Percentiles rank a stretch among this genome's conserved stretches.
Conservation (phyloP, 169 alveolate genomes). For the Plasmodium fragile region DNA sequence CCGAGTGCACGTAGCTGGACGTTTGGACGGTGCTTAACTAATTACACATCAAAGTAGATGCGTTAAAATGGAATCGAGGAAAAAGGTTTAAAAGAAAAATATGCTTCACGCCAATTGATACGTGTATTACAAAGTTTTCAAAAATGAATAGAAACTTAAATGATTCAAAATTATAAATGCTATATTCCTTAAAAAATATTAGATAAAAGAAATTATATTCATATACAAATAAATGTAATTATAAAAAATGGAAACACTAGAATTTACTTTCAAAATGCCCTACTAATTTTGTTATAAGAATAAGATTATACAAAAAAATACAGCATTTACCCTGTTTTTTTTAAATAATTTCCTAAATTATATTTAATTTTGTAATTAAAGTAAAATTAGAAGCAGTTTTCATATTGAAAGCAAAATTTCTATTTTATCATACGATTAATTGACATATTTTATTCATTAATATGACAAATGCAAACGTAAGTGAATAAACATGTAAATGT, state of each 20-base stretch:
- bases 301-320: constrained; percentile 11
- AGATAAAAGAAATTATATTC: constrained; percentile 17
- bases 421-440: constrained; percentile 5
- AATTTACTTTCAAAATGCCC: background rate
- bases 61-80: background rate
- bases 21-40: background rate
- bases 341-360: background rate
- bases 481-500: background rate
- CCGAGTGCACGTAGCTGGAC: background rate
- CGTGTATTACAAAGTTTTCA: constrained; percentile 26
- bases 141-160: constrained; percentile 16
- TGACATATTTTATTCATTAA: background rate
- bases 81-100: background rate
- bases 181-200: constrained; percentile 5
- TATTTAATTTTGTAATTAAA: constrained; percentile 39
- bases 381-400: constrained; percentile 20
- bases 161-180: background rate
- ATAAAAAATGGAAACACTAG: constrained; percentile 5
- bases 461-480: background rate
- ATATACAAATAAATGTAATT: constrained; percentile 1
- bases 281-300: constrained; percentile 7
- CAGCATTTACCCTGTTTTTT: background rate
- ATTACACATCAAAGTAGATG: background rate
- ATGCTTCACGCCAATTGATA: background rate
- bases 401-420: background rate